These are phyloP conservation scores for Parietaria judaica DNA, from an alignment of 306 rosid species.

Conservation along the genomic window DNA sequence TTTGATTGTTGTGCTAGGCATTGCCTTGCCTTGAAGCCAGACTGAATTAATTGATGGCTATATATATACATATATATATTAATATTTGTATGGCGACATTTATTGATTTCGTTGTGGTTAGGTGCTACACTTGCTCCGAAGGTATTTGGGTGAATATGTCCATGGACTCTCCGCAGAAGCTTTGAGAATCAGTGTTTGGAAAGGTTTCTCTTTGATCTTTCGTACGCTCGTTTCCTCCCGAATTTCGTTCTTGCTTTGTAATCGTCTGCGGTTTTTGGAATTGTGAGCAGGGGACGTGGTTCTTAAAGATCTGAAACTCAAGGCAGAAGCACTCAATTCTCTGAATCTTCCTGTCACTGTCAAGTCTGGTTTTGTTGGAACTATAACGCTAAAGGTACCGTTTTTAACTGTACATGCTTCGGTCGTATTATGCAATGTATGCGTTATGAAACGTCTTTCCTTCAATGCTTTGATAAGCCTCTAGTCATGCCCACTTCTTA, in stretches of 20 bases:
- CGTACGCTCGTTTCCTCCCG: constrained; percentile 12
- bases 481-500: neutral
- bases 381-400: constrained; percentile 78
- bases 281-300: constrained; percentile 78
- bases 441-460: neutral
- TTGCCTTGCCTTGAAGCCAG: too few species aligned
- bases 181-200: constrained; percentile 93
- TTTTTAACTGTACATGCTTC: constrained; percentile 4
- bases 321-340: constrained; percentile 91
- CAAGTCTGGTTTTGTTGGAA: constrained; percentile 94
- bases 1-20: too few species aligned
- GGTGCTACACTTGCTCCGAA: constrained; percentile 91
- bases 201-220: constrained; percentile 53
- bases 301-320: constrained; percentile 86
- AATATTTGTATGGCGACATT: neutral
- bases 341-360: constrained; percentile 91
- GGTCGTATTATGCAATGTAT: neutral
- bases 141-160: constrained; percentile 92
- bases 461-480: neutral
- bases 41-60: too few species aligned
- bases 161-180: constrained; percentile 94
- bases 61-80: neutral
- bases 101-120: constrained; percentile 14
- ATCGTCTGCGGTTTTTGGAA: neutral
- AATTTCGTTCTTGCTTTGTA: neutral